Conservation (phyloP, 2,329 filamentous ascomycete genomes). For the Fusarium dimerum region DNA sequence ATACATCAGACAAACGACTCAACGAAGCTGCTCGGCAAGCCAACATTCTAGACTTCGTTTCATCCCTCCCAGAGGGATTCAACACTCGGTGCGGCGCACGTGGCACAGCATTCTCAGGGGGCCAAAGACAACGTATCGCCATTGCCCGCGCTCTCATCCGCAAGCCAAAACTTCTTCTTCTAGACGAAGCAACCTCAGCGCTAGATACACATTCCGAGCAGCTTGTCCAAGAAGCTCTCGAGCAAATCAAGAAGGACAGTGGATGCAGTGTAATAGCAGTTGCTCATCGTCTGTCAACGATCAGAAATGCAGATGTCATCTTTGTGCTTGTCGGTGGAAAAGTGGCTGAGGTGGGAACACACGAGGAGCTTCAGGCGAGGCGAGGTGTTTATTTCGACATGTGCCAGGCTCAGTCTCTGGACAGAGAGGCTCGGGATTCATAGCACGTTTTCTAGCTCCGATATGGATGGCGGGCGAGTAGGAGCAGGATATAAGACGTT, state of each 20-base stretch:
- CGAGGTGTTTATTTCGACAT: conserved; percentile 55
- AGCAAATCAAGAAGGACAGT: conserved; percentile 42
- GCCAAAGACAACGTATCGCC: conserved; percentile 71
- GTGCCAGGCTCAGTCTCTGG: conserved; percentile 47
- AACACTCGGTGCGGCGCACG: conserved; percentile 64
- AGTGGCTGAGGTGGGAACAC: conserved; percentile 61
- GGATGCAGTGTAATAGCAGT: conserved; percentile 64
- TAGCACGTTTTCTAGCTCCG: too few species aligned
- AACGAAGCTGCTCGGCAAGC: conserved; percentile 53
- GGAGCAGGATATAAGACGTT: too few species aligned
- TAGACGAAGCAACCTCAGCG: conserved; percentile 70
- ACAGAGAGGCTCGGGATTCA: conserved; percentile 36
- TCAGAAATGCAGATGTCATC: conserved; percentile 62
- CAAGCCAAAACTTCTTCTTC: conserved; percentile 64
- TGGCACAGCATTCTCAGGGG: conserved; percentile 70
- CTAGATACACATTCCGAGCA: conserved; percentile 68
- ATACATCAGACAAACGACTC: conserved; percentile 40
- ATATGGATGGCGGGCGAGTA: too few species aligned
- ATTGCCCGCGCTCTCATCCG: conserved; percentile 73
- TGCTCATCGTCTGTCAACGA: conserved; percentile 58
- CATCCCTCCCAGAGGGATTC: conserved; percentile 59
- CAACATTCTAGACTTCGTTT: conserved; percentile 58
- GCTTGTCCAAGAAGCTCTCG: conserved; percentile 64
- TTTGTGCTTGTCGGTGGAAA: conserved; percentile 53
- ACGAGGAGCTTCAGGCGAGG: conserved; percentile 55